Evolutionary conservation across 2,329 filamentous ascomycete species (phyloP).

Genomic region (Arthrobotrys musiformis): DNA sequence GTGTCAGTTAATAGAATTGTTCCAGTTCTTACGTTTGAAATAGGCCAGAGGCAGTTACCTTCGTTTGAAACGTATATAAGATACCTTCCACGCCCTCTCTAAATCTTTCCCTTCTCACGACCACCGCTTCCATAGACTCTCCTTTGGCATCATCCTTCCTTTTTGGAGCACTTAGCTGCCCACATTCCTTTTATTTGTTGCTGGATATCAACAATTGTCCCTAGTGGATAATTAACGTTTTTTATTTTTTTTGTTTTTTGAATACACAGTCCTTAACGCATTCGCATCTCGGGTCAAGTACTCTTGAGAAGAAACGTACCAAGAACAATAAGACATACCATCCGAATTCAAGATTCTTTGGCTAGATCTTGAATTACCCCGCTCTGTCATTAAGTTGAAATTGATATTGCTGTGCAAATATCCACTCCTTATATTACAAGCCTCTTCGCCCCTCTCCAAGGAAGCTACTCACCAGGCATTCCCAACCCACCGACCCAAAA

Average conservation of each 20-base stretch:
- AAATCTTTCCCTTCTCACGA: slow-evolving; percentile 31
- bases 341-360: slow-evolving; percentile 14
- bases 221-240: slow-evolving; percentile 50
- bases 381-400: not conserved
- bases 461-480: not conserved
- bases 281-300: slow-evolving; percentile 48
- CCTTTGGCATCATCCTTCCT: slow-evolving; percentile 48
- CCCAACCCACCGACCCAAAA: slow-evolving; percentile 8
- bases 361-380: slow-evolving; percentile 18
- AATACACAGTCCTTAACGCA: slow-evolving; percentile 34
- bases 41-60: slow-evolving; percentile 15
- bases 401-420: slow-evolving; percentile 43
- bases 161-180: slow-evolving; percentile 29
- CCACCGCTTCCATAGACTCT: slow-evolving; percentile 31
- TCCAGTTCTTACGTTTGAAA: slow-evolving; percentile 22
- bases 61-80: slow-evolving; percentile 46
- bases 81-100: slow-evolving; percentile 22
- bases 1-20: slow-evolving; percentile 20
- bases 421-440: slow-evolving; percentile 40
- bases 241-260: slow-evolving; percentile 15
- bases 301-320: slow-evolving; percentile 33
- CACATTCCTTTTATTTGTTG: slow-evolving; percentile 52
- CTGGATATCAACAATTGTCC: slow-evolving; percentile 44
- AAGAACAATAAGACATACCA: slow-evolving; percentile 15
- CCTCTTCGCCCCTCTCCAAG: slow-evolving; percentile 21